Evolutionary conservation across 495 filamentous ascomycete genomes (phyloP).

Genomic region (Lasiosphaeriaceae sp.): DNA sequence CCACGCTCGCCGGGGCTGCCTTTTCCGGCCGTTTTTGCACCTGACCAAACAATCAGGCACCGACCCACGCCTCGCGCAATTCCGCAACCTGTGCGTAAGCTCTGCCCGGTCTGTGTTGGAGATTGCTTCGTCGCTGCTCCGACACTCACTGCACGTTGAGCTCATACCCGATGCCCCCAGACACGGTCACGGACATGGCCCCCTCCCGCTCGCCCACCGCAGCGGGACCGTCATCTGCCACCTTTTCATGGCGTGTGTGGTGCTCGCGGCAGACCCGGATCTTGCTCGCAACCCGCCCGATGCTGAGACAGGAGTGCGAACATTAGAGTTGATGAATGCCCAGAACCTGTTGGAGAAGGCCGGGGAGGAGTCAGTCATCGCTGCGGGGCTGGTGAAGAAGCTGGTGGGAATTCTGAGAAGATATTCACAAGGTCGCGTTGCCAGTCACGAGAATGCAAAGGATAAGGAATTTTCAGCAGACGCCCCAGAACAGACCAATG

Average conservation of each 20-base stretch:
- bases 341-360: conserved; percentile 3
- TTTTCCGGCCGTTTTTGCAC: conserved; percentile 24
- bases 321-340: not conserved
- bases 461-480: too few relatives aligned
- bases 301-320: not conserved
- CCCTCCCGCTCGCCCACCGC: not conserved
- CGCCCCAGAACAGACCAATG: too few relatives aligned
- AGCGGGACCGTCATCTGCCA: conserved; percentile 8
- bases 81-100: conserved; percentile 2
- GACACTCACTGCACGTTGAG: not conserved
- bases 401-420: conserved; percentile 4
- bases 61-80: not conserved
- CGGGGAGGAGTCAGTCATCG: conserved; percentile 6
- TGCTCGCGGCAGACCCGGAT: conserved; percentile 6
- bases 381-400: conserved; percentile 7
- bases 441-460: not conserved
- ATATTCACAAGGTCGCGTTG: too few relatives aligned
- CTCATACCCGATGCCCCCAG: too few relatives aligned
- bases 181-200: too few relatives aligned
- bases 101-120: conserved; percentile 7
- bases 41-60: not conserved
- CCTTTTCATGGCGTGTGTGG: conserved; percentile 13
- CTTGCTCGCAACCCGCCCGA: not conserved
- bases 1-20: conserved; percentile 17
- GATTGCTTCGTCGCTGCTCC: not conserved